phyloP scores from a whole-genome alignment of 2,329 filamentous ascomycete species.

The Thelonectria olida region DNA sequence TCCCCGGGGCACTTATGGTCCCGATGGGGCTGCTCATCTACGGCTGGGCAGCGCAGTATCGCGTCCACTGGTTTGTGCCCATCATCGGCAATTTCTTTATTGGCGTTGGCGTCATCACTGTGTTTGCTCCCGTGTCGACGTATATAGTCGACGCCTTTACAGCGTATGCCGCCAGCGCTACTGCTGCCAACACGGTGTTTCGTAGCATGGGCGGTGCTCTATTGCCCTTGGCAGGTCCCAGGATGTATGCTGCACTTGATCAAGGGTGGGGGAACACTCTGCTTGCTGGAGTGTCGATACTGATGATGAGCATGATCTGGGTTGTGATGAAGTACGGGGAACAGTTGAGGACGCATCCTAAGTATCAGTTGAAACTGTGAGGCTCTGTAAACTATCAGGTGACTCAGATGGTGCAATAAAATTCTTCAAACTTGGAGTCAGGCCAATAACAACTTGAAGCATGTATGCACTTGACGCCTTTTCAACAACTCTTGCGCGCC shows the following conservation, averaged over 20 bases:
- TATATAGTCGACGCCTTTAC: constrained; percentile 35
- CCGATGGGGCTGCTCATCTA: constrained; percentile 38
- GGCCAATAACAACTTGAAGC: too few species aligned
- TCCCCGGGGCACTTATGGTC: constrained; percentile 25
- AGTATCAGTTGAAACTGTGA: constrained; percentile 7
- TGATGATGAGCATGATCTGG: constrained; percentile 24
- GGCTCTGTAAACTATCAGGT: too few species aligned
- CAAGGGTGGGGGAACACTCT: constrained; percentile 28
- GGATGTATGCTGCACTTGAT: constrained; percentile 27
- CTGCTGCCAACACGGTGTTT: constrained; percentile 28
- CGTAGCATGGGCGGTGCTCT: constrained; percentile 23
- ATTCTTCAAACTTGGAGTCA: too few species aligned
- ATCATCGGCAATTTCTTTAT: constrained; percentile 53
- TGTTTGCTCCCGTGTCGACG: constrained; percentile 57
- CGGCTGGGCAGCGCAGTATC: constrained; percentile 49
- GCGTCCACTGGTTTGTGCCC: constrained; percentile 63
- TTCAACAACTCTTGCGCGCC: not conserved
- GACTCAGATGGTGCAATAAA: too few species aligned
- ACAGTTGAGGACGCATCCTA: constrained; percentile 14
- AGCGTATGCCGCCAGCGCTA: constrained; percentile 26
- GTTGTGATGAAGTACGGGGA: constrained; percentile 22
- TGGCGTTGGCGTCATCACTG: constrained; percentile 49
- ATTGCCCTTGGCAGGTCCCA: constrained; percentile 24
- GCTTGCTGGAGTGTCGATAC: constrained; percentile 17
- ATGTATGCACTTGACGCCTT: not conserved